Conservation (phyloP, 192 early-diverging fungal species). For the Backusella morwellensis region DNA sequence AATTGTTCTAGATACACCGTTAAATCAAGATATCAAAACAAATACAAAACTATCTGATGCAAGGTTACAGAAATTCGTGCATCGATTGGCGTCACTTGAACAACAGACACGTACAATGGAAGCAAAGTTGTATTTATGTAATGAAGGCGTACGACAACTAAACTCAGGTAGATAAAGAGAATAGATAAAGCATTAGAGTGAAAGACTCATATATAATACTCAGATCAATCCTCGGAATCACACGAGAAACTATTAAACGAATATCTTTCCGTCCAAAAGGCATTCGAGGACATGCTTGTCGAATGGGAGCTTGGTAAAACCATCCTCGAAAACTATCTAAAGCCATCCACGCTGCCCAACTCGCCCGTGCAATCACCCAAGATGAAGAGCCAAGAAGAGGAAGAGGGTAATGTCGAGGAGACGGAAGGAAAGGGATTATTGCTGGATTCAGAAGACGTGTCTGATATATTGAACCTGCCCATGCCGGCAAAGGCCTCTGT, state of each 20-base stretch:
- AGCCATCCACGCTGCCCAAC: slow-evolving; percentile 16
- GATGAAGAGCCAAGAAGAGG: not conserved
- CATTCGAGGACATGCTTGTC: slow-evolving; percentile 44
- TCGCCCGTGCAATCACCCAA: not conserved
- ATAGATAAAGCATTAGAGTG: not conserved
- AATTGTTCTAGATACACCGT: not conserved
- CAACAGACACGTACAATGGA: slow-evolving; percentile 54
- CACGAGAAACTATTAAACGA: slow-evolving; percentile 36
- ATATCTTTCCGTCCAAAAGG: slow-evolving; percentile 46
- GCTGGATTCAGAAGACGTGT: slow-evolving; percentile 20
- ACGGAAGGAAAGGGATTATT: slow-evolving; percentile 11
- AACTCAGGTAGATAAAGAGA: not conserved
- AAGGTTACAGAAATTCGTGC: slow-evolving; percentile 35
- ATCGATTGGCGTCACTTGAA: slow-evolving; percentile 43
- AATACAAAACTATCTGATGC: slow-evolving; percentile 28
- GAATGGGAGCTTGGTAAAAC: slow-evolving; percentile 54
- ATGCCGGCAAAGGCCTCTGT: slow-evolving; percentile 42
- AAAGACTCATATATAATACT: not conserved
- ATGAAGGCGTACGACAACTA: slow-evolving; percentile 47
- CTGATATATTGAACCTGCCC: slow-evolving; percentile 25
- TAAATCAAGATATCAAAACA: slow-evolving; percentile 1
- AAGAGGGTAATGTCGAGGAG: slow-evolving; percentile 27
- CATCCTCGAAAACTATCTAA: slow-evolving; percentile 39
- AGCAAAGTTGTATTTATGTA: slow-evolving; percentile 56
- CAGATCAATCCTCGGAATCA: not conserved